Evolutionary conservation across 805 yeast species (phyloP).

Genomic region (Priceomyces castillae): DNA sequence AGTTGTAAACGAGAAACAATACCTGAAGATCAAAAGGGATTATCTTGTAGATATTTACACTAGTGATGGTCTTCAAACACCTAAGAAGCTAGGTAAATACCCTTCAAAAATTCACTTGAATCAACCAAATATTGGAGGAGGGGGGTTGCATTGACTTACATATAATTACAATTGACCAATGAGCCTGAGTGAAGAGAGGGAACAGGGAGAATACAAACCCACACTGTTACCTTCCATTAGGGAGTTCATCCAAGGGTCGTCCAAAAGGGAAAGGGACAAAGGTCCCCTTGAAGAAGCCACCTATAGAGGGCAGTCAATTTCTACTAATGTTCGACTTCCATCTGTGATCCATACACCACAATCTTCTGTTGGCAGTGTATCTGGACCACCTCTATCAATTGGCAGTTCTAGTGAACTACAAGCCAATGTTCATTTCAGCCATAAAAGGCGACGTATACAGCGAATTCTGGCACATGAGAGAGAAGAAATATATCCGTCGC

Average conservation of each 20-base stretch:
- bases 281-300: not conserved
- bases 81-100: no score
- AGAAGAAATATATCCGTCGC: not conserved
- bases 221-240: conserved; percentile 1
- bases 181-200: conserved; percentile 3
- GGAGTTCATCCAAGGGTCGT: conserved; percentile 1
- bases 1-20: not conserved
- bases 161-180: not conserved
- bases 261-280: not conserved
- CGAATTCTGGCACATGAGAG: not conserved
- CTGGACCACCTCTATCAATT: not conserved
- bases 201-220: not conserved
- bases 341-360: conserved; percentile 6
- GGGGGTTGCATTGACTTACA: not conserved
- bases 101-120: not conserved
- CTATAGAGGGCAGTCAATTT: not conserved
- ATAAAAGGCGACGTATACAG: not conserved
- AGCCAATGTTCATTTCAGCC: not conserved
- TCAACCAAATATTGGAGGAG: not conserved
- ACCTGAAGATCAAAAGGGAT: no score
- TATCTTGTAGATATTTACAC: no score
- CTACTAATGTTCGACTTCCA: not conserved
- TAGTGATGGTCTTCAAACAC: no score
- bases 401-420: not conserved
- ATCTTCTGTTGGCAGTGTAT: conserved; percentile 2